Base-by-base conservation (phyloP, 2,329 filamentous ascomycete species). In the Aspergillus pseudoglaucus region DNA sequence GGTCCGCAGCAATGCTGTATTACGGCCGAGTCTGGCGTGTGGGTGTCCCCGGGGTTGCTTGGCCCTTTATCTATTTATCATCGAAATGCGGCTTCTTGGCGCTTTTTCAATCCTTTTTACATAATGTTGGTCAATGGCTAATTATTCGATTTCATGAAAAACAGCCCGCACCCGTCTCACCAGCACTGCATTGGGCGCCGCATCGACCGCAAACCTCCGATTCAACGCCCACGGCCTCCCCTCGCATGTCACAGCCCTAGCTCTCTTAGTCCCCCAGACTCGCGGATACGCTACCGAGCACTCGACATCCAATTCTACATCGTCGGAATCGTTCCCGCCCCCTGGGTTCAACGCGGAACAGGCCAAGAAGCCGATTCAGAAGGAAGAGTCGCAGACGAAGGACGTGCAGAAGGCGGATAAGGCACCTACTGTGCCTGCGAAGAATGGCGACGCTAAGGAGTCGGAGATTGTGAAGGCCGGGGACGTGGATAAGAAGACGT, bases 321-420 rank as follows among this genome's bases (percentile, higher is more conserved):
- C 69, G 17, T 64, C 65, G 37, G 73, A 79, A 45, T 75, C 78
- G 47, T 83, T 80, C 43, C 90, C 89, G 40, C 90, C 90, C 48
- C 90, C 90, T 12, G 90, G 90, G 23, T 96, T 95, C 76, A 90
- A 93, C 65, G 76, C 87, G n/a, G 84, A 91, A 62, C 78, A 89
- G 73, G 90, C 90, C 57, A 91, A 90, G 79, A 91, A 90, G 66
- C 87, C 90, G 10, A 74, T 93, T 42, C 71, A 82, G 2, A 81
- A 81, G 61, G 80, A 85, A 47, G 56, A 57, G 15, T 52, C 59
- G 22, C 62, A 67, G 46, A 52, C 60, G 51, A 47, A 55, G 3
- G 52, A 39, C 25, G 55, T 54, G 25, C 61, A 69, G 41, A 65
- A 73, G 3, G 73, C 70, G 6, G 64, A 71, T 10, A 58, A 58